phyloP scores from a whole-genome alignment of 1,284 basidiomycete genomes.

The Sporisorium iseilematis-ciliati region DNA sequence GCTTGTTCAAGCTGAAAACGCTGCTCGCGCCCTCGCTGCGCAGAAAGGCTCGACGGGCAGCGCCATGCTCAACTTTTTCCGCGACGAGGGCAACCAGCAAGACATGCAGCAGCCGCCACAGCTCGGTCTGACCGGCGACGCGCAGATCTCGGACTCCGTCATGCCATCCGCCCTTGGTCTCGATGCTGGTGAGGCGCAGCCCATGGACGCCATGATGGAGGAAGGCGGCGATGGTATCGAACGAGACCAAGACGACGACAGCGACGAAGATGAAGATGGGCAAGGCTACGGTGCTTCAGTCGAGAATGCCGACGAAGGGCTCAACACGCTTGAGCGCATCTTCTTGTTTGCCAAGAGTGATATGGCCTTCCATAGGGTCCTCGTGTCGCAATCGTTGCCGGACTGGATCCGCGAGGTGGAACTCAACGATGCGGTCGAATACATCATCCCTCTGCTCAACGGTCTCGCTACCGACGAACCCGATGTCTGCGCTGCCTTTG shows the following conservation, averaged over 20 bases:
- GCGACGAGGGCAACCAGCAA: slow-evolving; percentile 30
- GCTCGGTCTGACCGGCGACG: slow-evolving; percentile 22
- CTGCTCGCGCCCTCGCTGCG: slow-evolving; percentile 37
- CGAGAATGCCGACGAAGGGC: slow-evolving; percentile 61
- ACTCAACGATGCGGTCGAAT: slow-evolving; percentile 90
- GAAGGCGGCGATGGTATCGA: slow-evolving; percentile 10
- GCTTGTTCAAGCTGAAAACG: slow-evolving; percentile 37
- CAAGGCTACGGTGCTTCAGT: slow-evolving; percentile 21
- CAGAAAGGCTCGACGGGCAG: slow-evolving; percentile 45
- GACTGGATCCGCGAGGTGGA: slow-evolving; percentile 71
- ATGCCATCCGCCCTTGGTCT: slow-evolving; percentile 51
- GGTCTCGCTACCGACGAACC: slow-evolving; percentile 92
- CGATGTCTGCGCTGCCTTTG: slow-evolving; percentile 89
- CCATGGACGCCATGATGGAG: slow-evolving; percentile 32
- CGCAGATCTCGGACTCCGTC: slow-evolving; percentile 33
- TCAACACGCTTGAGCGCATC: slow-evolving; percentile 87
- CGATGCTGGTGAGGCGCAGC: slow-evolving; percentile 30
- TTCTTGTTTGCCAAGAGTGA: slow-evolving; percentile 91
- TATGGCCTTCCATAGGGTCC: slow-evolving; percentile 83
- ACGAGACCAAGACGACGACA: slow-evolving; percentile 20
- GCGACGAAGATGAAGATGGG: slow-evolving; percentile 26
- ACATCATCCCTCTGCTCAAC: slow-evolving; percentile 89
- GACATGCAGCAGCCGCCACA: slow-evolving; percentile 31
- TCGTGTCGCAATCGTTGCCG: slow-evolving; percentile 74
- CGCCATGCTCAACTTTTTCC: slow-evolving; percentile 53